Conservation (phyloP, 2,329 filamentous ascomycete genomes). For the Alternaria sp. region DNA sequence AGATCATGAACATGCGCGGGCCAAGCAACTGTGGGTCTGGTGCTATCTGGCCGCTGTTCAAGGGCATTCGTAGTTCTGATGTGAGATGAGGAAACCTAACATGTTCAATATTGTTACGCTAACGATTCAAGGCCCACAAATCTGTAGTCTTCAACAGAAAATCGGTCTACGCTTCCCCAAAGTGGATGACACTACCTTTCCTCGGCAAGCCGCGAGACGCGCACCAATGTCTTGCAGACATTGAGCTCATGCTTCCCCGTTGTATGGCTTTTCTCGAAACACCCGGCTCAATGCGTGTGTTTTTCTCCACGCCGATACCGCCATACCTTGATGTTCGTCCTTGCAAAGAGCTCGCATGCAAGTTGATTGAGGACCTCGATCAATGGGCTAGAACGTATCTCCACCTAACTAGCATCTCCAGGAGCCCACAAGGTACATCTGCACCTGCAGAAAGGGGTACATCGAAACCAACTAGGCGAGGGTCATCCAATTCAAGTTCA, state of each 20-base stretch:
- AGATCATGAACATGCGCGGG: conserved; percentile 46
- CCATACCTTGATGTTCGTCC: conserved; percentile 21
- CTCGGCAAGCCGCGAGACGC: conserved; percentile 33
- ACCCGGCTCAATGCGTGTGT: conserved; percentile 28
- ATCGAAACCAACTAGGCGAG: neutral
- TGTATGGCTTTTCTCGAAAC: conserved; percentile 31
- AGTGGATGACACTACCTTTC: conserved; percentile 47
- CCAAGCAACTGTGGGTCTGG: conserved; percentile 39
- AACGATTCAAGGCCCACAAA: conserved; percentile 35
- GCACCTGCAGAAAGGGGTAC: neutral
- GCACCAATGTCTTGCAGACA: conserved; percentile 37
- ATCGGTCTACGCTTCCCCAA: conserved; percentile 36
- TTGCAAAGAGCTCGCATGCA: conserved; percentile 23
- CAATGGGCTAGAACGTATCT: conserved; percentile 5
- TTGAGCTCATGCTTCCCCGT: conserved; percentile 40
- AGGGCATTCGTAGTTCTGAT: conserved; percentile 41
- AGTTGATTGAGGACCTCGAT: conserved; percentile 28
- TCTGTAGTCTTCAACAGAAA: conserved; percentile 40
- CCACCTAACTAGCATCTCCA: neutral
- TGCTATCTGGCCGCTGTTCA: conserved; percentile 39
- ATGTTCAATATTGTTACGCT: conserved; percentile 3
- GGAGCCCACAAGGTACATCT: neutral
- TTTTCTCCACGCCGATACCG: conserved; percentile 33
- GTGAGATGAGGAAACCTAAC: conserved; percentile 22
- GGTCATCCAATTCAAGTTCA: neutral